These are phyloP conservation scores for Forsythia viridissima DNA, from an alignment of 257 asterid species.

Conservation along the genomic window DNA sequence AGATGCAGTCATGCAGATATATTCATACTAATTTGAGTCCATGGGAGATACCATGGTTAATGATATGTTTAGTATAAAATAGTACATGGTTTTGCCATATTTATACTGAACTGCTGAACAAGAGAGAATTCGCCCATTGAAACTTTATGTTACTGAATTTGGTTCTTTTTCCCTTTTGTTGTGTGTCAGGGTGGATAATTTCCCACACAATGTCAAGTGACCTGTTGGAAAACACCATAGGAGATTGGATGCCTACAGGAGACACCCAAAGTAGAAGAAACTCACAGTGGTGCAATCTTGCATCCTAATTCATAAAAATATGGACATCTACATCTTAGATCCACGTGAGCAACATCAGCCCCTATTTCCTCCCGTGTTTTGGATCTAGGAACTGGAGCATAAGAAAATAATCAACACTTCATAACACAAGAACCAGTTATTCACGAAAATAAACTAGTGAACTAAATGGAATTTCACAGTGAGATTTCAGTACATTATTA, in stretches of 20 bases:
- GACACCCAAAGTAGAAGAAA: slow-evolving; percentile 22
- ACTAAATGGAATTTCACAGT: neutral
- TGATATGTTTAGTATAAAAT: neutral
- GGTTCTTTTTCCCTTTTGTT: neutral
- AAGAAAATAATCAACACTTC: neutral
- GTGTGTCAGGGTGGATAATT: neutral
- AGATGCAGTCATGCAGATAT: neutral
- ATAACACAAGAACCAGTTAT: neutral
- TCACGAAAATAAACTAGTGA: neutral
- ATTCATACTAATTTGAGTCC: neutral
- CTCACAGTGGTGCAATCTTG: slow-evolving; percentile 86
- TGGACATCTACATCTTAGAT: slow-evolving; percentile 70
- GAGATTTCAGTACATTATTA: neutral
- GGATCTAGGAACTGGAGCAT: slow-evolving; percentile 38
- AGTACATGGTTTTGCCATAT: neutral
- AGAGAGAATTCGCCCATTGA: neutral
- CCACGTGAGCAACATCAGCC: slow-evolving; percentile 99
- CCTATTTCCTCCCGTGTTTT: slow-evolving; percentile 93
- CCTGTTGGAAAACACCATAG: neutral
- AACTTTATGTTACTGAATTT: neutral
- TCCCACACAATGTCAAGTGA: neutral
- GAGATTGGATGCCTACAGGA: neutral
- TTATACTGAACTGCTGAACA: neutral
- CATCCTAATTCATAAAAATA: slow-evolving; percentile 82
- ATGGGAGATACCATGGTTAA: neutral